Base-by-base conservation (phyloP, 1,284 basidiomycete genomes). In the Austroboletus niveus region DNA sequence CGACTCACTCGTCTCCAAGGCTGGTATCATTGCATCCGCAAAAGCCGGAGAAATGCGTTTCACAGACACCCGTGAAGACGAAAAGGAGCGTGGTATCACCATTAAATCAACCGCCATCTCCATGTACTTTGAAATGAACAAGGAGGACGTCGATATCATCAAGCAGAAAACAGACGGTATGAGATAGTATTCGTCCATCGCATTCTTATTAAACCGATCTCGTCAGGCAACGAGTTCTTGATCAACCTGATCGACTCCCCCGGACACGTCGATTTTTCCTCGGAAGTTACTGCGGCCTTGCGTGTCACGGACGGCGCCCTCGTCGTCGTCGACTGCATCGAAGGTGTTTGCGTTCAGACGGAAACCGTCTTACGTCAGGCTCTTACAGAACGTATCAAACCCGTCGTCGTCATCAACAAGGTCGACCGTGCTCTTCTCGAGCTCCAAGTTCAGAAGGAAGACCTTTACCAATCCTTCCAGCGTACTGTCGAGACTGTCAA, bases 21-120 rank as follows among this genome's bases (percentile, higher is more conserved):
- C 97, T 60, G 97, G 97, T 87, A 99, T 99, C 73, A 98, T 99
- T 69, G 96, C 97, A 64, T 78, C 81, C 52, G 79, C 93, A 69
- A 98, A 98, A 75, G 94, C 97, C 60, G 96, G 95, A 75, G 95
- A 98, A 61, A 84, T 92, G 84, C 94, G 97, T 64, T 98, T 96
- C 74, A 99, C 93, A 61, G 96, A 99, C 76, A 99, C 97, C 64
- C 79, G 96, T 81, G 86, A 92, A 40, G 97, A 99, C 72, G 97
- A 99, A 80, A 99, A 98, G 74, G 97, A 99, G 75, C 95, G 97
- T 79, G 97, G 97, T 83, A 99, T 99, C 69, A 99, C 97, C 56
- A 99, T 99, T 81, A 99, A 99, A 80, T 99, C 97, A 45, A 99
- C 97, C 44, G 97, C 96, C 70, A 98, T 99, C 73, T 98, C 97